Conservation (phyloP, 2,329 filamentous ascomycete species). For the Didymella segeticola region DNA sequence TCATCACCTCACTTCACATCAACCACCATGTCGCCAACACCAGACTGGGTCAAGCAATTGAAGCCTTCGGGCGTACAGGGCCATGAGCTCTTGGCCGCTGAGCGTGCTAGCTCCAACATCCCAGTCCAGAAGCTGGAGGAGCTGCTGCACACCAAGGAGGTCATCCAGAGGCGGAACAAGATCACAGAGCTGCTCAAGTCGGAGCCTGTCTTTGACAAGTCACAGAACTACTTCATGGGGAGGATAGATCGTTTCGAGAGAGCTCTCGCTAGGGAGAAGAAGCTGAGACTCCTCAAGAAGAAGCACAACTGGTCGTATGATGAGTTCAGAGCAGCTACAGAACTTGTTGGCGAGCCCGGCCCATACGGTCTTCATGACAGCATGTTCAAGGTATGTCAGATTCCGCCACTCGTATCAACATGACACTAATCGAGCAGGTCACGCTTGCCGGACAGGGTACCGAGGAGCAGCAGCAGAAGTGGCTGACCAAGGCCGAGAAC, state of each 20-base stretch:
- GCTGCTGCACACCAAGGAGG: conserved; percentile 72
- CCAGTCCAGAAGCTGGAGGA: conserved; percentile 71
- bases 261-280: conserved; percentile 74
- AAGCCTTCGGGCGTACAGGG: conserved; percentile 72
- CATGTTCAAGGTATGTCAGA: conserved; percentile 67
- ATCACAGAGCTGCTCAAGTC: conserved; percentile 70
- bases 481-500: conserved; percentile 70
- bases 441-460: conserved; percentile 75
- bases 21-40: conserved; percentile 51
- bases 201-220: conserved; percentile 78
- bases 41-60: conserved; percentile 71
- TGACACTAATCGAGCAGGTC: conserved; percentile 52
- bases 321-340: conserved; percentile 69
- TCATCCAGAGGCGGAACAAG: conserved; percentile 65
- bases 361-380: conserved; percentile 75
- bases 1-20: conserved; percentile 12
- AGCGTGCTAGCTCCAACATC: conserved; percentile 71
- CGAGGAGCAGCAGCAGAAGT: conserved; percentile 75
- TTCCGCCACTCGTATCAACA: not conserved
- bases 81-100: conserved; percentile 70
- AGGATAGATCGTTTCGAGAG: conserved; percentile 72
- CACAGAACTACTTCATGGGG: conserved; percentile 77
- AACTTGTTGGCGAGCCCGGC: conserved; percentile 74
- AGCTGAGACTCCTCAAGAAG: conserved; percentile 68
- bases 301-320: conserved; percentile 72